Conservation (phyloP, 2,329 filamentous ascomycete species). For the Grosmannia huntii region DNA sequence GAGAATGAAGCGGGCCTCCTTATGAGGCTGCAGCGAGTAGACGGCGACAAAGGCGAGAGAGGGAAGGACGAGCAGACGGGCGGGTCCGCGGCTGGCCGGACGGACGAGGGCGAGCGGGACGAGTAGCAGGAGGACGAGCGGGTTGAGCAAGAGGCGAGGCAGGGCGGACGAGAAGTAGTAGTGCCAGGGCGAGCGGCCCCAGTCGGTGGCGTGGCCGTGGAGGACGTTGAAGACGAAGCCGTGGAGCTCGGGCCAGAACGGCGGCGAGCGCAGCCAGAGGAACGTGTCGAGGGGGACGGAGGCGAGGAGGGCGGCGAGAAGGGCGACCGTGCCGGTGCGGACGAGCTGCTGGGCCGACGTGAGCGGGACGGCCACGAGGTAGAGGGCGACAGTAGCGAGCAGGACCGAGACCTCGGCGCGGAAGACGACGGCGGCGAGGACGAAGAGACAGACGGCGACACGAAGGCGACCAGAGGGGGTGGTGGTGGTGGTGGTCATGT, state of each 20-base stretch:
- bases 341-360: conserved; percentile 44
- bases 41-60: conserved; percentile 59
- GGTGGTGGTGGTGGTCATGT: conserved; percentile 48
- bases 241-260: conserved; percentile 79
- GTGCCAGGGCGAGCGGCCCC: conserved; percentile 77
- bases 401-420: conserved; percentile 80
- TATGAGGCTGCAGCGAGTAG: conserved; percentile 86
- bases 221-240: conserved; percentile 89
- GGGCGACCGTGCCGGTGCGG: conserved; percentile 51
- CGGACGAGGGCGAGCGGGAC: conserved; percentile 38
- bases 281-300: conserved; percentile 77
- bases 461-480: conserved; percentile 34
- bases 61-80: conserved; percentile 46
- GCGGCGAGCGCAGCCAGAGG: conserved; percentile 62
- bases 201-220: conserved; percentile 67
- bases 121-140: conserved; percentile 42
- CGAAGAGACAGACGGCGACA: conserved; percentile 60
- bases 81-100: conserved; percentile 29
- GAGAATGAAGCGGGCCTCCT: conserved; percentile 91
- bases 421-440: conserved; percentile 72
- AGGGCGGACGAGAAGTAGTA: conserved; percentile 77
- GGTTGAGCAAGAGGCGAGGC: conserved; percentile 70
- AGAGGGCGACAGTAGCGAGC: conserved; percentile 52
- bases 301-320: conserved; percentile 50
- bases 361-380: conserved; percentile 40